Evolutionary conservation across 306 rosid species (phyloP).

Genomic region (Malus domestica): ASM211411v1 NC_041798.1:31541501-31542000

Average conservation of each 20-base stretch:
- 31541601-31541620: neutral
- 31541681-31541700: conserved; percentile 58
- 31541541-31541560: neutral
- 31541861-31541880: conserved; percentile 38
- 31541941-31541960: conserved; percentile 89
- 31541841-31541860: conserved; percentile 99
- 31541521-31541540: neutral
- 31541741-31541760: conserved; percentile 88
- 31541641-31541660: conserved; percentile 6
- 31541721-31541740: conserved; percentile 76
- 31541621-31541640: neutral
- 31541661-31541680: conserved; percentile 35
- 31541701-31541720: conserved; percentile 70
- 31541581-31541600: neutral
- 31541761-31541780: conserved; percentile 76
- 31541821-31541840: conserved; percentile 96
- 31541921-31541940: conserved; percentile 46
- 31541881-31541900: conserved; percentile 61
- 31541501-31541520: neutral
- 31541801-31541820: conserved; percentile 41
- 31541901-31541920: conserved; percentile 15
- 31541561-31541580: neutral
- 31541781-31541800: conserved; percentile 47
- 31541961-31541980: conserved; percentile 42
- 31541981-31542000: neutral